Conservation (phyloP, 2,329 filamentous ascomycete genomes). For the Ophiosphaerella narmari region DNA sequence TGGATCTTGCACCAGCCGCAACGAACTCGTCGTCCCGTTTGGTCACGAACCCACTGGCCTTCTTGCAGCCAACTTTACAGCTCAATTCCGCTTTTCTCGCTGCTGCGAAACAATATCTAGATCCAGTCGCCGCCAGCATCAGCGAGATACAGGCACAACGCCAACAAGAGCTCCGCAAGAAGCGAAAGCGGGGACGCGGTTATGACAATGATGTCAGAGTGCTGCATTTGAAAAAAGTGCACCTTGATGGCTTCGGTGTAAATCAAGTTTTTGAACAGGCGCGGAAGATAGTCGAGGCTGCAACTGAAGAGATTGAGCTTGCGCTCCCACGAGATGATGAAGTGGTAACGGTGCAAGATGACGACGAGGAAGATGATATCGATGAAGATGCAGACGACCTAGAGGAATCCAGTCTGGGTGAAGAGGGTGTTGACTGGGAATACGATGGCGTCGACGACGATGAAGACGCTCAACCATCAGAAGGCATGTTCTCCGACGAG, state of each 20-base stretch:
- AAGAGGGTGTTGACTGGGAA: conserved; percentile 43
- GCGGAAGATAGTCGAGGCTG: conserved; percentile 75
- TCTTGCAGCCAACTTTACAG: conserved; percentile 72
- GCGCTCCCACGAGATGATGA: conserved; percentile 45
- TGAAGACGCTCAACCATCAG: conserved; percentile 31
- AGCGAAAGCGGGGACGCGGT: conserved; percentile 70
- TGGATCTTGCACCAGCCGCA: conserved; percentile 36
- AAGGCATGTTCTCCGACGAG: conserved; percentile 37
- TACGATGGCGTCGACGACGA: conserved; percentile 38
- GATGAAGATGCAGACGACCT: conserved; percentile 37
- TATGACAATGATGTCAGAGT: conserved; percentile 55
- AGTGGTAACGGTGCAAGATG: conserved; percentile 19
- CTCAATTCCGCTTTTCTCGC: conserved; percentile 72
- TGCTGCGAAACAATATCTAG: conserved; percentile 79
- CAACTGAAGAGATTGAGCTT: conserved; percentile 59
- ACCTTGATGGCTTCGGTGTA: conserved; percentile 84
- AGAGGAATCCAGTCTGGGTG: conserved; percentile 36
- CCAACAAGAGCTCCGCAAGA: conserved; percentile 70
- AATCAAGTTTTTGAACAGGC: conserved; percentile 95
- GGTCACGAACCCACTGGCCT: conserved; percentile 68
- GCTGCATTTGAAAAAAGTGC: conserved; percentile 79
- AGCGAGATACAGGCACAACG: conserved; percentile 72
- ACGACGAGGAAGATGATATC: conserved; percentile 37
- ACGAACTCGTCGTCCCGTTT: conserved; percentile 62
- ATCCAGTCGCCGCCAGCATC: conserved; percentile 75